Conservation (phyloP, 768 basidiomycete genomes). For the Tricholoma terreum region DNA sequence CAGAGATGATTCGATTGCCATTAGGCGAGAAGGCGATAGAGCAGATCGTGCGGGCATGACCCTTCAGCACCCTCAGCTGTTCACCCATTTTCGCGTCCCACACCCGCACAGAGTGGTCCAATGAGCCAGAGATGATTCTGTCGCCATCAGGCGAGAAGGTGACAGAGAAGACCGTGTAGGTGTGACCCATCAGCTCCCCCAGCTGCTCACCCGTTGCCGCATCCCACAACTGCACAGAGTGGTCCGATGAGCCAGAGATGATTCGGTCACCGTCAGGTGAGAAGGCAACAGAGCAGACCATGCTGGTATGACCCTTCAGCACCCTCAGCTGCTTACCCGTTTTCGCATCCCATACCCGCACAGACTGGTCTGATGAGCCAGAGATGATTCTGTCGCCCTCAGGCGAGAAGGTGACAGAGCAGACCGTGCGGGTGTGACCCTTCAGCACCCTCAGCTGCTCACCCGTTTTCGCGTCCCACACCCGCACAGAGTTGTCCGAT, state of each 20-base stretch:
- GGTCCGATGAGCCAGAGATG: conserved; percentile 5
- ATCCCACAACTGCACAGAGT: conserved; percentile 5
- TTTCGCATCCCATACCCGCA: conserved; percentile 1
- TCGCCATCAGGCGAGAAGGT: conserved; percentile 6
- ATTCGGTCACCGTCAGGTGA: conserved; percentile 2
- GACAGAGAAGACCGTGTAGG: too few species aligned
- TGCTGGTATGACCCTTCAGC: too few species aligned
- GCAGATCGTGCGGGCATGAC: too few species aligned
- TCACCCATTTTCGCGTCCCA: too few species aligned
- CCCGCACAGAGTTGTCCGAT: too few species aligned
- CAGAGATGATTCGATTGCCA: conserved; percentile 2
- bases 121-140: conserved; percentile 6
- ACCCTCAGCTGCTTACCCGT: neutral
- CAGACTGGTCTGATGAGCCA: conserved; percentile 6
- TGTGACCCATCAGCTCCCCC: too few species aligned
- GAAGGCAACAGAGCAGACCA: conserved; percentile 10
- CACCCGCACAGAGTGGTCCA: conserved; percentile 6
- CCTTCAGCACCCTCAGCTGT: neutral
- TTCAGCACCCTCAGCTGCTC: neutral
- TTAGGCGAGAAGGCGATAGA: conserved; percentile 9
- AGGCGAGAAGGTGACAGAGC: conserved; percentile 9
- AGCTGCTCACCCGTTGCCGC: neutral
- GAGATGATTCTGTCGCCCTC: conserved; percentile 2
- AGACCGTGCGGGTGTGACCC: too few species aligned
- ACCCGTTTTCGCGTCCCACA: too few species aligned